These are phyloP conservation scores for Leccinum angustisporum DNA, from an alignment of 1,284 basidiomycete species.

Conservation along the genomic window DNA sequence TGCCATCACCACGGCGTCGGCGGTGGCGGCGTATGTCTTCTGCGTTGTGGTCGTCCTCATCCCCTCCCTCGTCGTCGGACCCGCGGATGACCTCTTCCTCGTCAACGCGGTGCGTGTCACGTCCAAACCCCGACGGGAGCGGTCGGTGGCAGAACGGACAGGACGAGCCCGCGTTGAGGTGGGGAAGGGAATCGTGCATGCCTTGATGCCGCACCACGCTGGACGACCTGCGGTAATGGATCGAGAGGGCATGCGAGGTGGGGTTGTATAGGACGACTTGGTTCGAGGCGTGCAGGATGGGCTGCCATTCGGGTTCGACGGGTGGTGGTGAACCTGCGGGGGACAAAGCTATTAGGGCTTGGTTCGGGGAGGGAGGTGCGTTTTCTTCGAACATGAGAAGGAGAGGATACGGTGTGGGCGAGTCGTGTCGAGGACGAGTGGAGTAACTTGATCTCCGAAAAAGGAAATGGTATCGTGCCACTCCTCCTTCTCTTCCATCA, in stretches of 20 bases:
- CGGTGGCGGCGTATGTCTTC: slow-evolving; percentile 17
- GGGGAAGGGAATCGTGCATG: background rate
- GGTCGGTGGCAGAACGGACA: slow-evolving; percentile 75
- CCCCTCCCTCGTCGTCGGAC: background rate
- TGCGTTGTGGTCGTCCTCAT: slow-evolving; percentile 14
- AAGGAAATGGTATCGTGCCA: background rate
- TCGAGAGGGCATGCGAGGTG: slow-evolving; percentile 79
- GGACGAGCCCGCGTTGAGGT: slow-evolving; percentile 28
- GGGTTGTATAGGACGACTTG: slow-evolving; percentile 90
- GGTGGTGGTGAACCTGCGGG: slow-evolving; percentile 3
- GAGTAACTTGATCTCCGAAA: background rate
- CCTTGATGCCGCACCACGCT: slow-evolving; percentile 17
- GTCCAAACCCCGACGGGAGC: slow-evolving; percentile 41
- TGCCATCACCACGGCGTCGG: slow-evolving; percentile 15
- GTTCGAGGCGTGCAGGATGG: slow-evolving; percentile 75
- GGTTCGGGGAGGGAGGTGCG: slow-evolving; percentile 30
- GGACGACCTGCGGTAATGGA: slow-evolving; percentile 41
- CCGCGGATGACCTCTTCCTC: background rate
- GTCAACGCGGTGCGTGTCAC: slow-evolving; percentile 2
- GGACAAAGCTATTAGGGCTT: slow-evolving; percentile 31
- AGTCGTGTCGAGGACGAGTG: background rate
- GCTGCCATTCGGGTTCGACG: slow-evolving; percentile 51
- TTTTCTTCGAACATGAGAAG: slow-evolving; percentile 27
- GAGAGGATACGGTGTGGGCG: background rate
- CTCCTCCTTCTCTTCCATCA: no score